Conservation (phyloP, 164 flowering plant genomes). For the Chimonanthus salicifolius region DNA sequence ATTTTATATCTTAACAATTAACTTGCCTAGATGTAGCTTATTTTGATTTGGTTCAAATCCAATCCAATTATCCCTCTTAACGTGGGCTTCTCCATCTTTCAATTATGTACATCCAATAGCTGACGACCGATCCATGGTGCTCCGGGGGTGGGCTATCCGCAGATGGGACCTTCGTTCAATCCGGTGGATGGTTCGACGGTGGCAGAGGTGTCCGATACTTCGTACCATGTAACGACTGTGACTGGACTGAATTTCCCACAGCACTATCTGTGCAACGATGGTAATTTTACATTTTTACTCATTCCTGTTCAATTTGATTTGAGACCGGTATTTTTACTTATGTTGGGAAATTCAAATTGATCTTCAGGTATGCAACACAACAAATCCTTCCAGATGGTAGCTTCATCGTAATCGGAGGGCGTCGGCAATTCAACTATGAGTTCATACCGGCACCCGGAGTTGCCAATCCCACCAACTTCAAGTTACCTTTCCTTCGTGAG, state of each 20-base stretch:
- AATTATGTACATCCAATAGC: slow-evolving; percentile 26
- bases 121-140: slow-evolving; percentile 67
- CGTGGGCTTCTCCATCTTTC: not conserved
- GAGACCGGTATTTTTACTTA: no score
- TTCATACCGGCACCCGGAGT: slow-evolving; percentile 42
- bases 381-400: slow-evolving; percentile 51
- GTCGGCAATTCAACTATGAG: slow-evolving; percentile 53
- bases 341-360: not conserved
- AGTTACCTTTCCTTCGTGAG: slow-evolving; percentile 39
- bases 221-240: slow-evolving; percentile 31
- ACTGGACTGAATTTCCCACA: slow-evolving; percentile 39
- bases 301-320: no score
- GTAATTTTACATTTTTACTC: slow-evolving; percentile 23
- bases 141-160: slow-evolving; percentile 57
- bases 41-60: no score
- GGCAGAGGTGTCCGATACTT: slow-evolving; percentile 37
- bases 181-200: slow-evolving; percentile 68
- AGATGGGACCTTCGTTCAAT: slow-evolving; percentile 53
- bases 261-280: slow-evolving; percentile 53
- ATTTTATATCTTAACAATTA: no score
- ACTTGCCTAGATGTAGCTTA: no score
- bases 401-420: slow-evolving; percentile 62
- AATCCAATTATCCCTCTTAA: no score
- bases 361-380: slow-evolving; percentile 64
- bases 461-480: slow-evolving; percentile 8